Conservation (phyloP, 2,329 filamentous ascomycete species). For the Plenodomus lindquistii region DNA sequence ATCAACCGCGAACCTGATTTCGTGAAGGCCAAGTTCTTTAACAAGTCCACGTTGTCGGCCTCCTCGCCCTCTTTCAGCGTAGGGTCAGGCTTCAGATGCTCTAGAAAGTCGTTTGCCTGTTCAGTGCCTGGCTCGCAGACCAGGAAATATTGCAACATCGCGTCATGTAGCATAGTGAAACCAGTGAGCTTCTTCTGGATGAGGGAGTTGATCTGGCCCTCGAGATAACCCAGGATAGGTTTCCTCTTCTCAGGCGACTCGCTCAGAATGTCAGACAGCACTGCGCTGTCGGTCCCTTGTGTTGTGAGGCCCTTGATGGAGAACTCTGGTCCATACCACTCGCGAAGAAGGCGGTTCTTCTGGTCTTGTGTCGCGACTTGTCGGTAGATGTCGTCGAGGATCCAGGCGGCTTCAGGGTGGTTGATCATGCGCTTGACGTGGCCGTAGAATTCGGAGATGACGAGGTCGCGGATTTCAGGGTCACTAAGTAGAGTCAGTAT, state of each 20-base stretch:
- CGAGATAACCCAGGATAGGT: conserved; percentile 82
- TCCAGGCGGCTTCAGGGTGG: conserved; percentile 95
- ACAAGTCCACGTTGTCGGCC: conserved; percentile 62
- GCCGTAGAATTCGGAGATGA: conserved; percentile 94
- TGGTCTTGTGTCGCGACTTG: conserved; percentile 84
- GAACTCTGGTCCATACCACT: conserved; percentile 97
- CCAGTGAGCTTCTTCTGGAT: conserved; percentile 96
- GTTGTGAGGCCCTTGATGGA: conserved; percentile 67
- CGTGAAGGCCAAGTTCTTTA: conserved; percentile 97
- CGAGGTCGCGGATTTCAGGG: conserved; percentile 79
- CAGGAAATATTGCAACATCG: conserved; percentile 95
- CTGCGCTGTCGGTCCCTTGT: conserved; percentile 59
- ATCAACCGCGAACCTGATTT: conserved; percentile 82
- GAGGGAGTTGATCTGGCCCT: conserved; percentile 86
- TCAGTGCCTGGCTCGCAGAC: conserved; percentile 76
- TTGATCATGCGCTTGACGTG: conserved; percentile 92
- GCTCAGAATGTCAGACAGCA: conserved; percentile 75
- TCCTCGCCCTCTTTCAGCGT: conserved; percentile 62
- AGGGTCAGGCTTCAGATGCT: conserved; percentile 89
- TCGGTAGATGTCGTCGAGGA: conserved; percentile 94
- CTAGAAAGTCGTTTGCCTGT: conserved; percentile 84
- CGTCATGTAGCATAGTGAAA: conserved; percentile 97
- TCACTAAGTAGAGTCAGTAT: conserved; percentile 57
- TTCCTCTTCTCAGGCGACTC: conserved; percentile 81
- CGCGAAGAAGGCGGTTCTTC: conserved; percentile 80